A percentile compares a stretch with the other conserved stretches of the same genome.
phyloP scores from a whole-genome alignment of 2,329 filamentous ascomycete species.

The Microcyclospora pomicola region DNA sequence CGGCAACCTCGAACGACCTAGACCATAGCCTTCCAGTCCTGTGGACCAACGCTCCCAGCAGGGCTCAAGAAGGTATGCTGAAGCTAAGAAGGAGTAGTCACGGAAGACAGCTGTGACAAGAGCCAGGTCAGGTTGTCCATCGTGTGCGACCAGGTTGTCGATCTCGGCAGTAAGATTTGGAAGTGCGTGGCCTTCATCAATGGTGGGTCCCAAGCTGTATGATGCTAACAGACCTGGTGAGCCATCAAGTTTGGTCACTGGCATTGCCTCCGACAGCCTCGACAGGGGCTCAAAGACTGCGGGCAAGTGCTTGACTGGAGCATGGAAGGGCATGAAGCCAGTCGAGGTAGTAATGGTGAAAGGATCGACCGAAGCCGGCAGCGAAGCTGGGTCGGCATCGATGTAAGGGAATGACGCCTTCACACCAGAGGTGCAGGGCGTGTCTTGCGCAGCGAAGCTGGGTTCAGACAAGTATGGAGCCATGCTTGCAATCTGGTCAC shows the following conservation, averaged over 20 bases:
- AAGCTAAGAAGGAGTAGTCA: slow-evolving; percentile 84
- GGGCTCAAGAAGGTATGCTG: slow-evolving; percentile 79
- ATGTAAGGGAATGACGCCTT: slow-evolving; percentile 14
- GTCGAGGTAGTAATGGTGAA: slow-evolving; percentile 68
- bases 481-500: slow-evolving; percentile 1
- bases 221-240: slow-evolving; percentile 63
- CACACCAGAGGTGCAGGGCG: slow-evolving; percentile 2
- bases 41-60: slow-evolving; percentile 59
- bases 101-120: slow-evolving; percentile 77
- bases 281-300: slow-evolving; percentile 59
- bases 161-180: slow-evolving; percentile 63
- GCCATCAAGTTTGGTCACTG: slow-evolving; percentile 61
- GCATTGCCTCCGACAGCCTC: slow-evolving; percentile 61
- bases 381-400: slow-evolving; percentile 13
- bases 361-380: slow-evolving; percentile 17
- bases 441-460: neutral
- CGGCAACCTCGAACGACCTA: slow-evolving; percentile 62
- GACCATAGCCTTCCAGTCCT: slow-evolving; percentile 58
- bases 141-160: slow-evolving; percentile 23
- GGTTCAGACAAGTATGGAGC: slow-evolving; percentile 4
- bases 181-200: slow-evolving; percentile 48
- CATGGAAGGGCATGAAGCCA: slow-evolving; percentile 56
- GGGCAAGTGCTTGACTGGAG: slow-evolving; percentile 45
- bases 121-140: slow-evolving; percentile 58
- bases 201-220: slow-evolving; percentile 59